Evolutionary conservation across 2,329 filamentous ascomycete genomes (phyloP).

Genomic region (Nannizzia gypsea): DNA sequence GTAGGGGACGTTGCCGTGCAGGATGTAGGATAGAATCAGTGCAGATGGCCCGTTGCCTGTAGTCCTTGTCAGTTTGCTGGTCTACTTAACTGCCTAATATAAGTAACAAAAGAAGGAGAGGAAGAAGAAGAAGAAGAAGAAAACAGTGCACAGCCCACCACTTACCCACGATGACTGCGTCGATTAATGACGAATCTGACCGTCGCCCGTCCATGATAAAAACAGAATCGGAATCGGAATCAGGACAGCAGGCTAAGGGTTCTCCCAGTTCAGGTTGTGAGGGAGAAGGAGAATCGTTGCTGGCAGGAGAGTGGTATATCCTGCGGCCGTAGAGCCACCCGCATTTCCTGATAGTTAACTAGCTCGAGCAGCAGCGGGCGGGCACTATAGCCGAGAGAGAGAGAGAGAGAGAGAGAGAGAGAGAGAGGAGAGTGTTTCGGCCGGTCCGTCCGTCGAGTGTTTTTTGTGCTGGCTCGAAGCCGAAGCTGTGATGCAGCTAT

Average conservation of each 20-base stretch:
- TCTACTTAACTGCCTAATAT: too few relatives aligned
- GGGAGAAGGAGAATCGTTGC: neutral
- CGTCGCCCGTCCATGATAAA: constrained; percentile 9
- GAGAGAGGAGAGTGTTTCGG: too few relatives aligned
- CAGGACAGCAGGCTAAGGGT: too few relatives aligned
- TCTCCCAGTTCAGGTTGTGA: neutral
- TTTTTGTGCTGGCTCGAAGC: too few relatives aligned
- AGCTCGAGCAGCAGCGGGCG: neutral
- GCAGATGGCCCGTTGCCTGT: constrained; percentile 51
- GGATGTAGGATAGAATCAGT: constrained; percentile 50
- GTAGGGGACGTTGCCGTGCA: constrained; percentile 49
- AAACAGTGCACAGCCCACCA: neutral
- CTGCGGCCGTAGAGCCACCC: neutral
- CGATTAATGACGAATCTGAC: constrained; percentile 13
- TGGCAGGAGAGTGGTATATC: neutral
- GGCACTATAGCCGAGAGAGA: too few relatives aligned
- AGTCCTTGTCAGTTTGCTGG: neutral
- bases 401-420: too few relatives aligned
- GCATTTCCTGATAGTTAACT: neutral
- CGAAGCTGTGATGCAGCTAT: too few relatives aligned
- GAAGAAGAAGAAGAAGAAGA: too few relatives aligned
- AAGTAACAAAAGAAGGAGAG: too few relatives aligned
- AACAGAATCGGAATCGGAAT: too few relatives aligned
- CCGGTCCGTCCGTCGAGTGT: too few relatives aligned
- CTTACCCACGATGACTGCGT: constrained; percentile 25